Evolutionary conservation across 208 protist genomes (phyloP).

Genomic region (Lotmaria passim): DNA sequence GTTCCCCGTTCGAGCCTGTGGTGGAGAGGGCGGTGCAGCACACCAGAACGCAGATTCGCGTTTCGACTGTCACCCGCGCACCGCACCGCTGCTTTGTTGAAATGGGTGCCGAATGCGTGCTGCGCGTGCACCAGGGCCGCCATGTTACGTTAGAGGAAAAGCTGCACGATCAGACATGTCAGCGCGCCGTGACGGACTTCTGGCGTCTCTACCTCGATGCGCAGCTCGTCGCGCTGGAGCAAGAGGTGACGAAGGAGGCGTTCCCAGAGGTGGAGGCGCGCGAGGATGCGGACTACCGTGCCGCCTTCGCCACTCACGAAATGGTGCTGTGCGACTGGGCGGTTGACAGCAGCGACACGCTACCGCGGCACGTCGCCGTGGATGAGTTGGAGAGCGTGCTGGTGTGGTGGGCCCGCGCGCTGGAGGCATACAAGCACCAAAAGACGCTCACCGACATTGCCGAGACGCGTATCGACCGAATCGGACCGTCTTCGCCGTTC

Average conservation of each 20-base stretch:
- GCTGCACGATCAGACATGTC: constrained; percentile 1
- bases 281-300: neutral
- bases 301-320: constrained; percentile 36
- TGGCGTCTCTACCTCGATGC: constrained; percentile 17
- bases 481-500: constrained; percentile 14
- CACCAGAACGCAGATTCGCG: constrained; percentile 30
- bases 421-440: constrained; percentile 49
- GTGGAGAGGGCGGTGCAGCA: constrained; percentile 24
- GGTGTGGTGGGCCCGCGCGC: constrained; percentile 33
- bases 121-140: constrained; percentile 16
- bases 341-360: neutral
- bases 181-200: constrained; percentile 6
- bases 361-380: constrained; percentile 32
- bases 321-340: constrained; percentile 44
- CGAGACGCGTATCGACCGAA: constrained; percentile 23
- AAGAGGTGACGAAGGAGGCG: constrained; percentile 16
- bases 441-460: constrained; percentile 39
- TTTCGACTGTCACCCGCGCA: constrained; percentile 44
- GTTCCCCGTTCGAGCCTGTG: constrained; percentile 46
- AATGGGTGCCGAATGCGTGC: constrained; percentile 29
- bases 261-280: constrained; percentile 7
- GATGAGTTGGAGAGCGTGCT: constrained; percentile 39
- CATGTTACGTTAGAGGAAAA: constrained; percentile 6
- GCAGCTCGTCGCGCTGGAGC: constrained; percentile 17
- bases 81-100: constrained; percentile 63